These are phyloP conservation scores for Balamuthia mandrillaris DNA, from an alignment of 208 protist species.

Conservation along the genomic window DNA sequence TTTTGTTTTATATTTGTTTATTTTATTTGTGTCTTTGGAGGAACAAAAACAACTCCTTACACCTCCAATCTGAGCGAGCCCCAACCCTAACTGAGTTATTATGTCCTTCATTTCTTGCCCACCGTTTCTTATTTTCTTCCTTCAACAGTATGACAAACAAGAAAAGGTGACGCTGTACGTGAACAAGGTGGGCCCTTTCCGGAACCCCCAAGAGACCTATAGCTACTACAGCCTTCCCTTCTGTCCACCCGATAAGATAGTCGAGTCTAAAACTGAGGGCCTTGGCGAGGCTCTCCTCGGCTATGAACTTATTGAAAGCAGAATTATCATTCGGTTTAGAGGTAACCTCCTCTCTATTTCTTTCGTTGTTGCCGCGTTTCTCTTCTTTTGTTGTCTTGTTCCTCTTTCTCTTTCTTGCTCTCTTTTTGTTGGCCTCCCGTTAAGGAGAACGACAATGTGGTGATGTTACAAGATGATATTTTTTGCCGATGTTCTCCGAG, in stretches of 20 bases:
- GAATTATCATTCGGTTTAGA: conserved; percentile 33
- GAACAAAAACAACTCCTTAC: too few species aligned
- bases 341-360: background rate
- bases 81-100: too few species aligned
- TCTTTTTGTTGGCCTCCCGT: too few species aligned
- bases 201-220: conserved; percentile 93
- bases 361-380: too few species aligned
- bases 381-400: too few species aligned
- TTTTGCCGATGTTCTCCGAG: too few species aligned
- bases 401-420: too few species aligned
- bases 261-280: conserved; percentile 33
- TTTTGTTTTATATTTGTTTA: background rate
- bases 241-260: conserved; percentile 62
- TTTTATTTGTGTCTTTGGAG: too few species aligned
- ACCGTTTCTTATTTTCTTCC: background rate
- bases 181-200: conserved; percentile 88
- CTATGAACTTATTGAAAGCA: conserved; percentile 44
- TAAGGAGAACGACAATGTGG: too few species aligned
- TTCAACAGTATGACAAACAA: conserved; percentile 61
- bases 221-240: conserved; percentile 79
- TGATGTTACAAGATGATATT: too few species aligned
- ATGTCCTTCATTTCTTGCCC: background rate
- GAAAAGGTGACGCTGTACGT: conserved; percentile 79
- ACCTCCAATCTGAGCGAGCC: too few species aligned
- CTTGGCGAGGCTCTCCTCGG: conserved; percentile 47